phyloP scores from a whole-genome alignment of 1,284 basidiomycete species.

The Apiotrichum mycotoxinovorans region DNA sequence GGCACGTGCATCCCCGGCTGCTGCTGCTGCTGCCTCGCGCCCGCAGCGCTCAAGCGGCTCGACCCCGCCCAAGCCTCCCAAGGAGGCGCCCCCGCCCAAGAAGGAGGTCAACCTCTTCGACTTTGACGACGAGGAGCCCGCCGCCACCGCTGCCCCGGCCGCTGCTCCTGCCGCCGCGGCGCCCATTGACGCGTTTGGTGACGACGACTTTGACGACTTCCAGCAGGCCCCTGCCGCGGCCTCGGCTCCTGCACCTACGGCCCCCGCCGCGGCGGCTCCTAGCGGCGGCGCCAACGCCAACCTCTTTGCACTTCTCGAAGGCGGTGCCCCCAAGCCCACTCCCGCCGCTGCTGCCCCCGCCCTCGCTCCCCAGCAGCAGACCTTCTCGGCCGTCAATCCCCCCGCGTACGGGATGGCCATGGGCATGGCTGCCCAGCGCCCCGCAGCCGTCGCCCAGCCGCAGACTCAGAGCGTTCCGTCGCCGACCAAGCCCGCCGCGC shows the following conservation, averaged over 20 bases:
- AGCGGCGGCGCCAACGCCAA: slow-evolving; percentile 36
- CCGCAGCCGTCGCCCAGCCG: slow-evolving; percentile 9
- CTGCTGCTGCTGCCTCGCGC: slow-evolving; percentile 9
- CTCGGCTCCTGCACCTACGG: no score
- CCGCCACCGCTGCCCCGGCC: slow-evolving; percentile 26
- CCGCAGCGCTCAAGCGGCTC: background rate
- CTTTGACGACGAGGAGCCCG: slow-evolving; percentile 65
- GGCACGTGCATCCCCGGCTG: slow-evolving; percentile 32
- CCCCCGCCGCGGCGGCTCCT: slow-evolving; percentile 28
- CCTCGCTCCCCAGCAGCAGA: slow-evolving; percentile 14
- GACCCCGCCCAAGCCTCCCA: slow-evolving; percentile 34
- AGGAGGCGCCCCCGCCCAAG: slow-evolving; percentile 47
- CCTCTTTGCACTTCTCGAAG: slow-evolving; percentile 55
- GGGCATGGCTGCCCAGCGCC: slow-evolving; percentile 5
- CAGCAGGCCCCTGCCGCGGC: slow-evolving; percentile 69
- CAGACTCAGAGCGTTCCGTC: no score
- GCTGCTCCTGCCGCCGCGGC: slow-evolving; percentile 25
- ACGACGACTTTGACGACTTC: slow-evolving; percentile 89
- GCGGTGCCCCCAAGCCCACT: slow-evolving; percentile 18
- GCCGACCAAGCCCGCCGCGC: background rate
- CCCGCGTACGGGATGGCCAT: slow-evolving; percentile 11
- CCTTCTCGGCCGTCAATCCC: slow-evolving; percentile 15
- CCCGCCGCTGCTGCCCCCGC: slow-evolving; percentile 25
- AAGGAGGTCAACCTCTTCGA: slow-evolving; percentile 68
- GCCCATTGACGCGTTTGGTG: slow-evolving; percentile 18